phyloP scores from a whole-genome alignment of 225 moss, liverwort and hornwort genomes.

The Marchantia paleacea region DNA sequence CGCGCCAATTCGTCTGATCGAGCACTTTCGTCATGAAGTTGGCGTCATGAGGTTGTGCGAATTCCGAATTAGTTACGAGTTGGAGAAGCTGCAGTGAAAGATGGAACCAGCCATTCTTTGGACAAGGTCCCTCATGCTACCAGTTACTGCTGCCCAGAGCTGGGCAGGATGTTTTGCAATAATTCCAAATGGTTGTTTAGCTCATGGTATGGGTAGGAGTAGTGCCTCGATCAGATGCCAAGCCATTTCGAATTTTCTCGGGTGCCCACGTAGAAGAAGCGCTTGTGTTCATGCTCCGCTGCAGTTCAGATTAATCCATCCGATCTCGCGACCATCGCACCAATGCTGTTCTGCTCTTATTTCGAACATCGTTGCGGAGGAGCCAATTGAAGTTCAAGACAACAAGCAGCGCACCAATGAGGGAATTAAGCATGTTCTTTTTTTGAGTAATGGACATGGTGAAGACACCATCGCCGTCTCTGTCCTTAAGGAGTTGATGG shows the following conservation, averaged over 20 bases:
- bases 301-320: not conserved
- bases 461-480: slow-evolving; percentile 78
- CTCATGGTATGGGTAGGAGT: not conserved
- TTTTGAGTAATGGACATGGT: slow-evolving; percentile 88
- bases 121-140: not conserved
- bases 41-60: not conserved
- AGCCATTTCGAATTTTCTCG: not conserved
- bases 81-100: not conserved
- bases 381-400: not conserved
- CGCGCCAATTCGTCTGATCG: no score
- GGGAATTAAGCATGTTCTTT: slow-evolving; percentile 46
- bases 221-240: not conserved
- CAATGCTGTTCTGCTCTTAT: not conserved
- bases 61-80: not conserved
- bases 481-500: slow-evolving; percentile 42
- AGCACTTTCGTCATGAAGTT: not conserved
- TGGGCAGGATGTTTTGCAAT: no score
- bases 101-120: not conserved
- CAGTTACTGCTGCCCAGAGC: not conserved
- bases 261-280: not conserved
- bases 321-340: not conserved
- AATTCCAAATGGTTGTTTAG: no score
- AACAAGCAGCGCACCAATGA: not conserved
- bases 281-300: not conserved
- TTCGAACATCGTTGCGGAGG: not conserved